Evolutionary conservation across 371 early-diverging fungal genomes (phyloP), one percentile per base, ranked within the genome.

Genomic region (Lichtheimia corymbifera): DNA sequence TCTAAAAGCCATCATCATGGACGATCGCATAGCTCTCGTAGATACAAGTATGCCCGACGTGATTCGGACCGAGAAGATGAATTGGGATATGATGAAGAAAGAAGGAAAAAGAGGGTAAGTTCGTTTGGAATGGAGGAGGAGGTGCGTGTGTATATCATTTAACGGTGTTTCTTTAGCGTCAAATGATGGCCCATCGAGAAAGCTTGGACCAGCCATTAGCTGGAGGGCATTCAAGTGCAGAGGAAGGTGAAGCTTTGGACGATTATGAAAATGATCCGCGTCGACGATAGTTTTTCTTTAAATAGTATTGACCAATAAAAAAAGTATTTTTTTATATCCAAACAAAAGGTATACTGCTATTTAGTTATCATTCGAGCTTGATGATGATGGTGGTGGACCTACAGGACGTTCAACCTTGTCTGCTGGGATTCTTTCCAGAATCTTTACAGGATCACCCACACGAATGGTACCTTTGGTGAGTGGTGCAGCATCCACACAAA

Each of bases 401-500:
- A 56, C 45, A 22, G 45, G 45, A 17, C 28, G 57, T n/a, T 56
- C 44, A 12, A 56, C 57, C 18, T 45, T 15, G 15, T 56, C 20
- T 2, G 57, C 57, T 24, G 82, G 82, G 43, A 81, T 72, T 17
- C 75, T 63, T 53, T 81, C 82, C 30, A 81, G 55, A 0, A 81
- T 64, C 52, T 76, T 50, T 12, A 81, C 66, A 9, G 55, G 54
- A 55, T 81, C 79, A 9, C 79, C 82, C 2, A 81, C 63, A 20
- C 63, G 64, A 47, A 81, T 70, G 13, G 68, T 81, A 20, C 82
- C 82, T 14, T 62, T 54, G 1, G 72, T 78, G 17, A 81, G 56
- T 14, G 82, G 82, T 14, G 72, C 61, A 12, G 65, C 72, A 62
- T 81, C 73, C n/a, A 69, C 69, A 27, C 82, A 81, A 44, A 81